phyloP scores from a whole-genome alignment of 202 grass and related monocot species.

The Saccharum hybrid region DNA sequence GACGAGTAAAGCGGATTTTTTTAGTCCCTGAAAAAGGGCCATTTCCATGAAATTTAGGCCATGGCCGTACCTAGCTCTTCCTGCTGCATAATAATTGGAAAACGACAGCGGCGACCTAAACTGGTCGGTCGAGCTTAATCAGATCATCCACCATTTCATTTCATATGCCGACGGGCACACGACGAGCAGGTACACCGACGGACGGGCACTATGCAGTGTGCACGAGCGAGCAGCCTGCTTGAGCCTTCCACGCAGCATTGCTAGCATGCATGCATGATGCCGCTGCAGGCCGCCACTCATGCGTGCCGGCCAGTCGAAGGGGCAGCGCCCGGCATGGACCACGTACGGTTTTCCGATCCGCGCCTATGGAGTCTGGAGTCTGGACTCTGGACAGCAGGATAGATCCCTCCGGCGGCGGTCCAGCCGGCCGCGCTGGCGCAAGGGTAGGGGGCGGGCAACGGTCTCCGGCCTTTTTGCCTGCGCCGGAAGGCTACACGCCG shows the following conservation, averaged over 20 bases:
- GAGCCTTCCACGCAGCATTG: no score
- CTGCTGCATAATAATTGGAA: background rate
- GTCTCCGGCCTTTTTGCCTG: background rate
- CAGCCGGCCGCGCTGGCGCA: no score
- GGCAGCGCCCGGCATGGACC: background rate
- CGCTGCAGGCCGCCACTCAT: background rate
- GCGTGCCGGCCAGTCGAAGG: background rate
- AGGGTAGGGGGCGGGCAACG: background rate
- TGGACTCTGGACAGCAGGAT: no score
- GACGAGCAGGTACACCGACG: no score
- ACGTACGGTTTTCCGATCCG: no score
- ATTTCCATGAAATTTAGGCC: conserved; percentile 29
- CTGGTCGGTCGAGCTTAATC: background rate
- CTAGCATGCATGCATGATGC: background rate
- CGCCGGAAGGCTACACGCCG: background rate
- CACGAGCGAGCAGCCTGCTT: no score
- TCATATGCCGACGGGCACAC: no score
- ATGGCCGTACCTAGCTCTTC: background rate
- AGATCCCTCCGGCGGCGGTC: background rate
- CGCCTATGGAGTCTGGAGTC: no score
- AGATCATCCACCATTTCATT: no score
- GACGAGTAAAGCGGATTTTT: background rate
- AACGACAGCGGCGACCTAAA: background rate
- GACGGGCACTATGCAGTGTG: no score
- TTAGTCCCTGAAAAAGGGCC: background rate